These are phyloP conservation scores for Leishmania tarentolae DNA, from an alignment of 208 protist genomes.

Conservation along the genomic window DNA sequence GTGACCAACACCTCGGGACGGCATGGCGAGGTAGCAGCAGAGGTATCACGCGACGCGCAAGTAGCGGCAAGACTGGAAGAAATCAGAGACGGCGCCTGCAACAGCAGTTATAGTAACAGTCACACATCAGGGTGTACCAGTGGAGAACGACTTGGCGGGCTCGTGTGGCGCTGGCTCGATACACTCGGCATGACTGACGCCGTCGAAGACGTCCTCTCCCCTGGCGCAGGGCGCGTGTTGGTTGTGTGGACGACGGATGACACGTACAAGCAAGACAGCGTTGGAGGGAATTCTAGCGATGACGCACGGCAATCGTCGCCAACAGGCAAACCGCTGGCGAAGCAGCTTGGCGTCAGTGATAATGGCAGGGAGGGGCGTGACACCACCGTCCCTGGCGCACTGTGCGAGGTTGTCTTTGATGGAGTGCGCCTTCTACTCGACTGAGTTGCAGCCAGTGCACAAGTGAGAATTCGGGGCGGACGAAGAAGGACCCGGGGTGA, in stretches of 20 bases:
- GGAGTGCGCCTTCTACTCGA: slow-evolving; percentile 1
- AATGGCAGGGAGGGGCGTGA: neutral
- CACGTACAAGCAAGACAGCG: neutral
- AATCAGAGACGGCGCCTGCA: neutral
- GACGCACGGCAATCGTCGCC: neutral
- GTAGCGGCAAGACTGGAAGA: neutral
- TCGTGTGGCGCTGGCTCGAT: slow-evolving; percentile 32
- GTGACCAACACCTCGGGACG: neutral
- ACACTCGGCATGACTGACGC: slow-evolving; percentile 16
- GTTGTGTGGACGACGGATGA: slow-evolving; percentile 11
- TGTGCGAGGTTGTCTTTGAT: slow-evolving; percentile 7
- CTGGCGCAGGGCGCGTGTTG: slow-evolving; percentile 14
- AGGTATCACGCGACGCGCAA: neutral
- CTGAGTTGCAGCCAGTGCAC: neutral
- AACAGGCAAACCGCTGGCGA: neutral
- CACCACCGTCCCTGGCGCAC: neutral
- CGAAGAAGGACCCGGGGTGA: neutral
- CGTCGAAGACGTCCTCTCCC: slow-evolving; percentile 18
- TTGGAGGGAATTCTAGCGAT: neutral
- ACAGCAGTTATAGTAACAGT: neutral
- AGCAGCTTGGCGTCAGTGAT: neutral
- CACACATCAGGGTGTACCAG: neutral
- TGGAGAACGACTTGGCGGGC: neutral
- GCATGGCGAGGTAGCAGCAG: neutral
- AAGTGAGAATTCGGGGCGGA: neutral